A percentile compares a stretch with the other conserved stretches of the same genome.
Evolutionary conservation across 176 grass and related monocot species (phyloP).

Genomic region (Luzula sylvatica): DNA sequence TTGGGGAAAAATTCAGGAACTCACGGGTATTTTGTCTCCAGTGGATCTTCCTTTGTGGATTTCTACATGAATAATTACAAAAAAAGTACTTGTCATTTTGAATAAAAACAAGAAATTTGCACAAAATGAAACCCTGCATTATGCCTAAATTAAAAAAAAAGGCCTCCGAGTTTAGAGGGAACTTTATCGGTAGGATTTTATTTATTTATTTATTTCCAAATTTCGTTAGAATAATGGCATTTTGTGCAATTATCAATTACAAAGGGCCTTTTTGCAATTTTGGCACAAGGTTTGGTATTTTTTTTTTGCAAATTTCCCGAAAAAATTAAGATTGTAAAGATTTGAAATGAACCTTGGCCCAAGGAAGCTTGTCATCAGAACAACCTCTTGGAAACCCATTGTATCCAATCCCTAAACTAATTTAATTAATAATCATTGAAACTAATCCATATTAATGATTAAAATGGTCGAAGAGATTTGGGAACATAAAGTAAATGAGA

Average conservation of each 20-base stretch:
- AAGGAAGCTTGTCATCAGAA: constrained; percentile 93
- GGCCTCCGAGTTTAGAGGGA: neutral
- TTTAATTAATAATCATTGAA: too few species aligned
- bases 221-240: neutral
- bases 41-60: constrained; percentile 65
- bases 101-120: neutral
- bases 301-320: neutral
- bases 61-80: constrained; percentile 43
- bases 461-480: too few species aligned
- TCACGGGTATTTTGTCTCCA: constrained; percentile 94
- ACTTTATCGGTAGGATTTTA: neutral
- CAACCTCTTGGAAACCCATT: constrained; percentile 99
- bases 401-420: constrained; percentile 70
- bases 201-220: neutral
- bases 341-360: constrained; percentile 63
- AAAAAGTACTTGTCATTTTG: neutral
- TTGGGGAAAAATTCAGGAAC: constrained; percentile 21
- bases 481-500: neutral
- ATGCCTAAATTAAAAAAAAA: neutral
- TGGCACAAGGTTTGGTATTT: neutral
- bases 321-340: too few species aligned
- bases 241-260: neutral
- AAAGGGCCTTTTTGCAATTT: neutral
- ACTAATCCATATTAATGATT: too few species aligned
- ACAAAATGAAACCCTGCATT: neutral